These are phyloP conservation scores for Ascochyta viciae-villosae DNA, from an alignment of 2,329 filamentous ascomycete species.

Conservation along the genomic window DNA sequence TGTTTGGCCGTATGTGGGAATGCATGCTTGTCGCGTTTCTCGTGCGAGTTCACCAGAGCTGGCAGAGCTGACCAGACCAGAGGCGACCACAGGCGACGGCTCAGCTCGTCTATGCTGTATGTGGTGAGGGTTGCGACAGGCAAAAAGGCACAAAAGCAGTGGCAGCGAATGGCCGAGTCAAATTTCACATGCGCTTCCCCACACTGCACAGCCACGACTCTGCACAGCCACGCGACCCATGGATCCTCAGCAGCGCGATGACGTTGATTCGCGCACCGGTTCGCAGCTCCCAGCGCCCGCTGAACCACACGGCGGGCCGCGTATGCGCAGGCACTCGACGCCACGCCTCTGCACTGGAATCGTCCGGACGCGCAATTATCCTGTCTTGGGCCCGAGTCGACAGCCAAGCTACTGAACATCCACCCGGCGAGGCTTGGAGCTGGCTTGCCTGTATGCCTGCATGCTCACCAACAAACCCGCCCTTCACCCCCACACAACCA, in stretches of 20 bases:
- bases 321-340: neutral
- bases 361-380: neutral
- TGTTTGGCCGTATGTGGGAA: conserved; percentile 57
- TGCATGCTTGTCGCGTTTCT: conserved; percentile 45
- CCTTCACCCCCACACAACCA: neutral
- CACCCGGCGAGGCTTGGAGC: conserved; percentile 11
- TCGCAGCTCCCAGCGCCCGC: neutral
- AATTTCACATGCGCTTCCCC: conserved; percentile 16
- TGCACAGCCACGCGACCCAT: neutral
- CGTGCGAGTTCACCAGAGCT: conserved; percentile 5
- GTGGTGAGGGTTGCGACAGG: conserved; percentile 13
- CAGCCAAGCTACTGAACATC: conserved; percentile 12
- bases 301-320: conserved; percentile 6
- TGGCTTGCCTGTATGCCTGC: neutral
- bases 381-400: conserved; percentile 6
- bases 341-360: neutral
- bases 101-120: conserved; percentile 2
- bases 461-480: neutral
- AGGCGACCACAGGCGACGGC: conserved; percentile 14
- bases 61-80: too few species aligned
- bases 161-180: conserved; percentile 1
- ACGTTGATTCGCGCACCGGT: conserved; percentile 3
- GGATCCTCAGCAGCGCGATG: neutral
- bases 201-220: conserved; percentile 15
- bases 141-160: conserved; percentile 4